A percentile compares a stretch with the other conserved stretches of the same genome.
phyloP scores from a whole-genome alignment of 2,329 filamentous ascomycete species.

The Talaromyces sp. region DNA sequence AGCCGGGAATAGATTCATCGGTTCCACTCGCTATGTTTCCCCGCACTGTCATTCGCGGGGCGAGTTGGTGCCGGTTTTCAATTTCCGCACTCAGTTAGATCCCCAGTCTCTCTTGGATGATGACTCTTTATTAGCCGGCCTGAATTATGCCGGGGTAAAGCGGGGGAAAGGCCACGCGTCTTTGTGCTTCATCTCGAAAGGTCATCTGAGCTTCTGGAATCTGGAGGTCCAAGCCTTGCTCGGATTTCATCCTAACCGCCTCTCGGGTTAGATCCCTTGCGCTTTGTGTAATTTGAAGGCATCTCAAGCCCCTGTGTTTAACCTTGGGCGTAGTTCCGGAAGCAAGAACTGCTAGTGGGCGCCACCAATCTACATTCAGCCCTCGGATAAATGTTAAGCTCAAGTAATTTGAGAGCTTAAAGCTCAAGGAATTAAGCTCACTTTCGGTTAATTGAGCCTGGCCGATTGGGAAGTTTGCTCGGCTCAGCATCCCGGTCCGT shows the following conservation, averaged over 20 bases:
- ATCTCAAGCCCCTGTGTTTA: background rate
- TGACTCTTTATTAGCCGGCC: background rate
- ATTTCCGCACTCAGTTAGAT: background rate
- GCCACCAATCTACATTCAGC: background rate
- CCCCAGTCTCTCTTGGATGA: background rate
- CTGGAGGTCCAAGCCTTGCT: background rate
- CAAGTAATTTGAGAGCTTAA: background rate
- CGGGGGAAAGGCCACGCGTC: slow-evolving; percentile 1
- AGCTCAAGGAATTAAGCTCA: background rate
- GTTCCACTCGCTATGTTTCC: background rate
- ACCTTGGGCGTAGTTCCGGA: background rate
- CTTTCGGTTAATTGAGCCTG: background rate
- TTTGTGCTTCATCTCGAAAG: background rate
- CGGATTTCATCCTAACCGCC: background rate
- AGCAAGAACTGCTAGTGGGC: background rate
- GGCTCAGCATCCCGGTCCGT: background rate
- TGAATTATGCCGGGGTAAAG: background rate
- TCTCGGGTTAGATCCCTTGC: background rate
- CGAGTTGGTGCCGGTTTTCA: background rate
- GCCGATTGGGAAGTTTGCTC: background rate
- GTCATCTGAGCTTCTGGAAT: background rate
- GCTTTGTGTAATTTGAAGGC: too few species aligned
- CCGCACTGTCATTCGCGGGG: background rate
- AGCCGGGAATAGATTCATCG: background rate
- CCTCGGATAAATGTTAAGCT: slow-evolving; percentile 1